Evolutionary conservation across 352 stramenopile species (phyloP), one percentile per base, ranked within the genome.

Genomic region (Blastocystis sp.): DNA sequence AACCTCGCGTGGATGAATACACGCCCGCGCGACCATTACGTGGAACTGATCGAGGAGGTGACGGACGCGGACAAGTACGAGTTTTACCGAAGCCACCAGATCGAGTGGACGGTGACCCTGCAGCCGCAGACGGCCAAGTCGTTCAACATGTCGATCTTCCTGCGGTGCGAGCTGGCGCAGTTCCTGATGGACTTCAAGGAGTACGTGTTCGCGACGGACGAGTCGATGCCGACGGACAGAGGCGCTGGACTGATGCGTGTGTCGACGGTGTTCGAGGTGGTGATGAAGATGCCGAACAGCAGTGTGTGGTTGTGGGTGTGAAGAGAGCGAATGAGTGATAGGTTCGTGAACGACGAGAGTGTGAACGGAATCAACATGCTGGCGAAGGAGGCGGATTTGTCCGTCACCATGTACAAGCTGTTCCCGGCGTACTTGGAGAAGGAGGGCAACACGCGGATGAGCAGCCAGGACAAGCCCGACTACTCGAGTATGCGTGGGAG

Each of bases 61-160:
- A 62, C 64, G 7, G 78, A 88, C 52, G 62, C 79, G 34, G 78
- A 88, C 38, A 88, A 88, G 34, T 88, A 79, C 42, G n/a, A 28
- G 7, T 52, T 60, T 10, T 88, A 66, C 52, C 78, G 78, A 1
- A 69, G 43, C 9, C 70, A 88, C 57, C 70, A 69, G 4, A 79
- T 88, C 34, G 64, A 79, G 34, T 88, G 78, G 78, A 70, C 70
- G 38, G 78, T 88, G 2, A 40, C 61, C 10, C 34, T 88, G 6
- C n/a, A 48, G 0, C 68, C 78, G n/a, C 42, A 60, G 17, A 14
- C 42, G 34, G 19, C 19, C 34, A 14, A 28, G 11, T 14, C 11
- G 2, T 88, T 65, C 59, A 65, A 76, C 11, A 38, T 66, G 3
- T 88, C 68, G n/a, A 60, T 88, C 57, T 88, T 76, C 57, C 1